Evolutionary conservation across 495 filamentous ascomycete genomes (phyloP).

Genomic region (Hypomontagnella submonticulosa): DNA sequence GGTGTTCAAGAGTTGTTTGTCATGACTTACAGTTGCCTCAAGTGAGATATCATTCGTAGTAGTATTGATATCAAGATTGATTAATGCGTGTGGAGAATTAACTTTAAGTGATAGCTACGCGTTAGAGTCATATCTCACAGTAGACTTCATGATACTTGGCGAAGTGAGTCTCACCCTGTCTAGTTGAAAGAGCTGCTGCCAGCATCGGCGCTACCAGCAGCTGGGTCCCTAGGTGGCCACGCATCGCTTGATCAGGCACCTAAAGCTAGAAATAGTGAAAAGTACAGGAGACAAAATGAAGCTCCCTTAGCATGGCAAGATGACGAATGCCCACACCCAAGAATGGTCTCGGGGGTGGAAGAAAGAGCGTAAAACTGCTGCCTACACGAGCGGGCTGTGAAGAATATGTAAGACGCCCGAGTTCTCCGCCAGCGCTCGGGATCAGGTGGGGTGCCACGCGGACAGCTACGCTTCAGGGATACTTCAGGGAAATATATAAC

Average conservation of each 20-base stretch:
- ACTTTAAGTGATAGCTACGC: conserved; percentile 11
- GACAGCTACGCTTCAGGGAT: conserved; percentile 17
- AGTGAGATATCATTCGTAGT: conserved; percentile 19
- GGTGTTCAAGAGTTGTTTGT: neutral
- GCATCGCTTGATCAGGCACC: conserved; percentile 46
- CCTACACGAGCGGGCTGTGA: conserved; percentile 35
- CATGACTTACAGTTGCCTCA: conserved; percentile 36
- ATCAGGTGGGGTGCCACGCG: conserved; percentile 40
- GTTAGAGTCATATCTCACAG: conserved; percentile 24
- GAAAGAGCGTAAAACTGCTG: conserved; percentile 42
- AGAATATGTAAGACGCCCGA: conserved; percentile 41
- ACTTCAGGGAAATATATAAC: conserved; percentile 23
- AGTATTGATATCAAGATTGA: conserved; percentile 32
- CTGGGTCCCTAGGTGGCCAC: conserved; percentile 44
- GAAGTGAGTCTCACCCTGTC: conserved; percentile 19
- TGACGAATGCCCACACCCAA: conserved; percentile 32
- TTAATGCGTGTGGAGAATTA: conserved; percentile 29
- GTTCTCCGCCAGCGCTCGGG: conserved; percentile 15
- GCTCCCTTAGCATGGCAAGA: conserved; percentile 37
- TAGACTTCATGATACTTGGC: conserved; percentile 10
- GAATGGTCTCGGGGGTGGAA: conserved; percentile 4
- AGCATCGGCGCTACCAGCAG: conserved; percentile 50
- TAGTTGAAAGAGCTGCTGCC: conserved; percentile 33
- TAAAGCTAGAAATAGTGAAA: conserved; percentile 19
- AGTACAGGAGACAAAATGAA: conserved; percentile 1